Evolutionary conservation across 345 rosid species (phyloP), one percentile per base, ranked within the genome.

Genomic region (Euphorbia lathyris): DNA sequence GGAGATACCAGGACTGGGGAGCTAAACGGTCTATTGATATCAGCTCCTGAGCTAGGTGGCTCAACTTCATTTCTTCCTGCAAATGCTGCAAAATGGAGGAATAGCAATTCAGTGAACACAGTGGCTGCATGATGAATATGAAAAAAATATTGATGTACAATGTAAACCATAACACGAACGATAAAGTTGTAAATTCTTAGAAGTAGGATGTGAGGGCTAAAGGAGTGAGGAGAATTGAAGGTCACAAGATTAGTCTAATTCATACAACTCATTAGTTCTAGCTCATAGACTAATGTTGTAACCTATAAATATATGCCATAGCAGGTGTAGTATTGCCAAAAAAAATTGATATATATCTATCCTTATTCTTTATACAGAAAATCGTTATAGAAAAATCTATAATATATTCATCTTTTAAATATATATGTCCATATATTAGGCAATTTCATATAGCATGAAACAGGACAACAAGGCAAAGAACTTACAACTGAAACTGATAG

Each of bases 61-160:
- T 91, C 68, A 94, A 78, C 82, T 88, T 94, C 98, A 94, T 91
- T 69, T 90, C 97, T 77, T 94, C 97, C 87, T 94, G 90, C 79
- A 94, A 87, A 81, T 94, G 98, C 98, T 94, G 90, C 75, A 80
- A 74, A 23, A 73, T 32, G 9, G 38, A 36, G 22, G 14, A 59
- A 45, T 59, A 59, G 26, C 32, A 52, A 58, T 74, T 52, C 60
- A 25, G 66, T 55, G 43, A 56, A 59, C 11, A 5, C 32, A 55
- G 34, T 69, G 43, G 25, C 20, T 43, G 60, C 34, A 56, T 23
- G 60, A 26, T 26, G 12, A 13, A 16, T 9, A 63, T 9, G 29
- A n/a, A 23, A 40, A 50, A 64, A 36, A 50, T 26, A 10, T 30
- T 58, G 17, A 34, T 19, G 17, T 20, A 58, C 32, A 23, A 50